Base-by-base conservation (phyloP, 1,284 basidiomycete genomes). In the Baeospora myosura region DNA sequence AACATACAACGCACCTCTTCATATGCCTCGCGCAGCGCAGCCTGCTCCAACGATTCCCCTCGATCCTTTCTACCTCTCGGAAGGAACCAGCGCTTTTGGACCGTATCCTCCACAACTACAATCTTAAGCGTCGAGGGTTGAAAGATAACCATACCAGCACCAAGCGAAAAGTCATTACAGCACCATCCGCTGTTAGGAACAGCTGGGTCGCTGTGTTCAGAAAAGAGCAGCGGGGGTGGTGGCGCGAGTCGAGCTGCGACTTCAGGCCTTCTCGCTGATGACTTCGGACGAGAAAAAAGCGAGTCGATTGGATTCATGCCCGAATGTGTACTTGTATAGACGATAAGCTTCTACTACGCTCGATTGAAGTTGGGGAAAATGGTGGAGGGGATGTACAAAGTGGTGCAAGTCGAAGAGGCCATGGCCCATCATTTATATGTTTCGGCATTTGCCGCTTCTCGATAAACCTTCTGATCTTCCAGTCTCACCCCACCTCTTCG, bases 11-110 rank as follows among this genome's bases (percentile, higher is more conserved):
- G 39, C 41, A 77, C 78, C 71, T 81, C 78, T 55, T 81, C 78
- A 52, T 78, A 75, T 2, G 72, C 78, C 58, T 81, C 79, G 40
- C 80, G 62, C 29, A 81, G 54, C 0, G 74, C 79, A 0, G 78
- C 55, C 31, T 68, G 55, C 52, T 81, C 77, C 10, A 81, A 49
- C 4, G 66, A 69, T 57, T 83, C 79, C 3, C 76, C 77, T 0
- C 72, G 49, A 53, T 82, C 79, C 54, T 81, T 83, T 40, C 80
- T 61, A 5, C 80, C 79, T 42, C 69, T 71, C 0, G 78, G 79
- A 2, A 81, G 61, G 51, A 81, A 79, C 68, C 68, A 81, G 16
- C 58, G 54, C 1, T 62, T 45, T 14, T 20, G 41, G 20, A 54
- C 40, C 1, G 50, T 54, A 29, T 77, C 71, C 36, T 69, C 54